Conservation (phyloP, 2,329 filamentous ascomycete genomes). For the Cladophialophora exuberans region DNA sequence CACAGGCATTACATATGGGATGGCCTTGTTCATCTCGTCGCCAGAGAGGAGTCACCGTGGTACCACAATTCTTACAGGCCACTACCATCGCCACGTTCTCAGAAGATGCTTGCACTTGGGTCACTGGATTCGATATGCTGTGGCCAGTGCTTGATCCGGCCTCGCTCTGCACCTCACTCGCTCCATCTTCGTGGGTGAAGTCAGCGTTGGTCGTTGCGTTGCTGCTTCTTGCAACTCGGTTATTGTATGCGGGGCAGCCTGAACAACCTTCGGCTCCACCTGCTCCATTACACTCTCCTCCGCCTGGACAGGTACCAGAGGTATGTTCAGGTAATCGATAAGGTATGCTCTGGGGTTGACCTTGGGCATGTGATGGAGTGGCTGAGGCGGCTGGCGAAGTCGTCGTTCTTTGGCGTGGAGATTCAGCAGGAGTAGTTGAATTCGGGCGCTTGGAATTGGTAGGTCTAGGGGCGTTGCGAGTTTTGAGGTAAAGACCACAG, state of each 20-base stretch:
- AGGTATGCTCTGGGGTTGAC: slow-evolving; percentile 19
- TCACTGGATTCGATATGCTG: slow-evolving; percentile 6
- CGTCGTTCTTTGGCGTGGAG: slow-evolving; percentile 20
- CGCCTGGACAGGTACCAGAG: slow-evolving; percentile 90
- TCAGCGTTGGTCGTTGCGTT: slow-evolving; percentile 17
- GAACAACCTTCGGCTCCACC: slow-evolving; percentile 93
- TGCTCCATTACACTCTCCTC: slow-evolving; percentile 93
- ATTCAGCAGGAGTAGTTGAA: slow-evolving; percentile 37
- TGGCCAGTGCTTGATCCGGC: slow-evolving; percentile 12
- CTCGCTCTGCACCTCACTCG: slow-evolving; percentile 14
- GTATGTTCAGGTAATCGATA: slow-evolving; percentile 40
- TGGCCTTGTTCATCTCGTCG: slow-evolving; percentile 90
- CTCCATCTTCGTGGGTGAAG: neutral
- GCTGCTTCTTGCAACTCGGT: slow-evolving; percentile 69
- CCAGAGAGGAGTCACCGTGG: slow-evolving; percentile 96
- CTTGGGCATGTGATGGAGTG: slow-evolving; percentile 39
- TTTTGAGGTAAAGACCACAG: slow-evolving; percentile 92
- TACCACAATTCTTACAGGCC: slow-evolving; percentile 95
- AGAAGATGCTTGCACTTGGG: slow-evolving; percentile 14
- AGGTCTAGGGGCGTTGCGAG: slow-evolving; percentile 85
- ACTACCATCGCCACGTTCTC: slow-evolving; percentile 63
- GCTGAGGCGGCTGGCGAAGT: slow-evolving; percentile 29
- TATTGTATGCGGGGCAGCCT: slow-evolving; percentile 97
- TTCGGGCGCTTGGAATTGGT: slow-evolving; percentile 81
- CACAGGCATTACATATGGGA: slow-evolving; percentile 98